Evolutionary conservation across 257 asterid genomes (phyloP).

Genomic region (Solanum infundibuliforme): DNA sequence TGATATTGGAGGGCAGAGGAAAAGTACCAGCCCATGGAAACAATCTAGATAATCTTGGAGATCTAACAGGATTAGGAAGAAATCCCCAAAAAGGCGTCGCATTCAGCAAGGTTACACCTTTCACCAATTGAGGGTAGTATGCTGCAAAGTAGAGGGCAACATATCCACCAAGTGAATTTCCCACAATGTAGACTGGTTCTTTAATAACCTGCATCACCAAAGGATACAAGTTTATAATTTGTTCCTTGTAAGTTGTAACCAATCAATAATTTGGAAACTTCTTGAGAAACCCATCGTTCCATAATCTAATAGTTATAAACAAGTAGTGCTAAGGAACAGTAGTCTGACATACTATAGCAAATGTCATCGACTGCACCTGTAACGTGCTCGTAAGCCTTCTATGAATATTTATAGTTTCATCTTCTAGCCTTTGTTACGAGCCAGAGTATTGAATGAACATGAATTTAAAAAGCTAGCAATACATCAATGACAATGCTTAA

Average conservation of each 20-base stretch:
- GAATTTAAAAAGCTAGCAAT: background rate
- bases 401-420: background rate
- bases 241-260: background rate
- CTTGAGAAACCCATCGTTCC: background rate
- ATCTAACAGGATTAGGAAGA: constrained; percentile 72
- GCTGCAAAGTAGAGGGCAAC: constrained; percentile 89
- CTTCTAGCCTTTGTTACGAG: background rate
- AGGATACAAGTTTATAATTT: background rate
- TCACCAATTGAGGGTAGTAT: constrained; percentile 66
- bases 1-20: constrained; percentile 64
- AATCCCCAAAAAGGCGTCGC: constrained; percentile 97
- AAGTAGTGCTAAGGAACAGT: background rate
- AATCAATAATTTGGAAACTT: background rate
- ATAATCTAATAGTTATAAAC: background rate
- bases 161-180: constrained; percentile 92
- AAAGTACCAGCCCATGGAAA: constrained; percentile 92
- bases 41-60: constrained; percentile 63
- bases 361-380: background rate
- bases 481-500: background rate
- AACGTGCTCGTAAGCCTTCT: background rate
- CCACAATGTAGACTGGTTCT: constrained; percentile 89
- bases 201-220: constrained; percentile 51
- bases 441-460: background rate
- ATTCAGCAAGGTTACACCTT: constrained; percentile 83
- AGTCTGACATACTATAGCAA: background rate